Percentiles rank a stretch among this genome's conserved stretches.
Conservation (phyloP, 805 yeast genomes). For the Lachancea thermotolerans region DNA sequence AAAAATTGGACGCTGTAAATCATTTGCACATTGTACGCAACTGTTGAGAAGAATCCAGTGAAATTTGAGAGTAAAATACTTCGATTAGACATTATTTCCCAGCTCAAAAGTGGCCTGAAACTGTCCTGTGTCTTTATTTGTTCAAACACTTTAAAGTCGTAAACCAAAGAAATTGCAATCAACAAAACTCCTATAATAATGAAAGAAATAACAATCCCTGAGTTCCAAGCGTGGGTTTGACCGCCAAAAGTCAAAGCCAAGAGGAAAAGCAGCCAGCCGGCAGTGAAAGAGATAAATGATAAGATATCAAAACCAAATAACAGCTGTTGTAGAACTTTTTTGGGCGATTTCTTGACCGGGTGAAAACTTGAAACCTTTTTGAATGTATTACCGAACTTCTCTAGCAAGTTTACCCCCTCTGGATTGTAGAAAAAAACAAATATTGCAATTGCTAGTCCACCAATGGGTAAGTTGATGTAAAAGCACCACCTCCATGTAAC, state of each 20-base stretch:
- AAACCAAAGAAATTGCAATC: constrained; percentile 38
- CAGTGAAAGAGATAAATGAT: constrained; percentile 15
- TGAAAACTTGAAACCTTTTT: background rate
- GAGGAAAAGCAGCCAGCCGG: constrained; percentile 18
- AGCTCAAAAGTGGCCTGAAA: constrained; percentile 7
- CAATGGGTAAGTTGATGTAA: constrained; percentile 60
- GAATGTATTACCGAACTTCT: background rate
- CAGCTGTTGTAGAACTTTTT: background rate
- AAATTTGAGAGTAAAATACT: constrained; percentile 14
- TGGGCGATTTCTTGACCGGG: background rate
- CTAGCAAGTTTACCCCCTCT: background rate
- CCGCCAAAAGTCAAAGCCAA: constrained; percentile 42
- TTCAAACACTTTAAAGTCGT: constrained; percentile 32
- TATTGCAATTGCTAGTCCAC: constrained; percentile 36
- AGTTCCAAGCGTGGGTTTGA: constrained; percentile 47
- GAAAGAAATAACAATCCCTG: constrained; percentile 36
- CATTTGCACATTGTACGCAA: constrained; percentile 18
- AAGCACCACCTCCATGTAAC: constrained; percentile 73
- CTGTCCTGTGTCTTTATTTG: background rate
- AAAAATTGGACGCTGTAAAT: constrained; percentile 22
- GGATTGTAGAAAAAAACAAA: constrained; percentile 18
- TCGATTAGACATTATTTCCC: background rate
- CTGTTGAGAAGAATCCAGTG: constrained; percentile 13
- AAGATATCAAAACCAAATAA: constrained; percentile 18
- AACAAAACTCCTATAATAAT: constrained; percentile 38